Base-by-base conservation (phyloP, 2,329 filamentous ascomycete species). In the Xylariaceae sp. region DNA sequence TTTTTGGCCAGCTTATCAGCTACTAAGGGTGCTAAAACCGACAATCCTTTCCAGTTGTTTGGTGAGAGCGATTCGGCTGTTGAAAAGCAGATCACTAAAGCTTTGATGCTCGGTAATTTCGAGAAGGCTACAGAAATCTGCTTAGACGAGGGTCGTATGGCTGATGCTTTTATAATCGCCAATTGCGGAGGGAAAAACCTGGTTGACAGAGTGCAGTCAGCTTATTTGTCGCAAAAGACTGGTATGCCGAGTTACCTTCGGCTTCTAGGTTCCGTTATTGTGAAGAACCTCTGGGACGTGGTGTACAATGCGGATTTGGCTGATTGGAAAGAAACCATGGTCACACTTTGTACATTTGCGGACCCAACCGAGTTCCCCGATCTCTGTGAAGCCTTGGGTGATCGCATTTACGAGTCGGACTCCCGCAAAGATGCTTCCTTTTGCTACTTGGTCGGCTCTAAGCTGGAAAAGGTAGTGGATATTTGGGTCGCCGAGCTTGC, bases 271-370 rank as follows among this genome's bases (percentile, higher is more conserved):
- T 96, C 94, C 5, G 91, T 99, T 48, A 93, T 96, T 55, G 88
- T 90, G 61, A 98, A 98, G 81, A 97, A 99, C 70, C 82, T 99
- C 1, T 98, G 94, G 95, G 95, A 99, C 76, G 85, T 98, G 41
- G 95, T 98, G 6, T 92, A 98, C 77, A 99, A 99, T 69, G 95
- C 94, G 6, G 91, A 97, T 69, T 79, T 99, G 41, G 83, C 84
- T 49, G 90, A 95, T 75, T 99, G 95, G 96, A 98, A 96, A 77
- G 95, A 98, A 75, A 88, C 94, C 3, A 96, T 99, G 90, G 93
- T 92, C 24, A 90, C 93, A 1, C 79, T 99, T 51, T 99, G 95
- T 82, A 98, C 95, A 1, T 99, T 94, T 74, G 95, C 95, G 0
- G 89, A 96, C 62, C 89, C 92, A 40, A 85, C 85, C 34, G 94